Percentiles rank a stretch among this genome's conserved stretches.
Evolutionary conservation across 139 green algal genomes (phyloP).

Genomic region (Raphidocelis subcapitata): DNA sequence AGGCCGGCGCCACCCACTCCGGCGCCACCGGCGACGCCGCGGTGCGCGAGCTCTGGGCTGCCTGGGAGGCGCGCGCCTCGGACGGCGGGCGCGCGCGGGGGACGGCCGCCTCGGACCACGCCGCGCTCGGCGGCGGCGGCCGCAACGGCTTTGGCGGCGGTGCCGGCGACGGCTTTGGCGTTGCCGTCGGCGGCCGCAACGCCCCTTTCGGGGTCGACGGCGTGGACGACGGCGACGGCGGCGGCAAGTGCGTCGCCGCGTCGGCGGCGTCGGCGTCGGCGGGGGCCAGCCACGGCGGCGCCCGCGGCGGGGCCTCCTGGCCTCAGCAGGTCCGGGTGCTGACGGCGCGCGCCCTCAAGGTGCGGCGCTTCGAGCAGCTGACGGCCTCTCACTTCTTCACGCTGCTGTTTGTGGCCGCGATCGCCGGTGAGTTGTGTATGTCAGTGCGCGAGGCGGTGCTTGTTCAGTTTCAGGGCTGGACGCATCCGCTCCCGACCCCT

Average conservation of each 20-base stretch:
- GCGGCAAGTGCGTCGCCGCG: no score
- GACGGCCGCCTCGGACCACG: no score
- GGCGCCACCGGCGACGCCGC: constrained; percentile 11
- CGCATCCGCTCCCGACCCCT: no score
- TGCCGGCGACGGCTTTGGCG: no score
- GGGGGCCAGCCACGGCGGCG: neutral
- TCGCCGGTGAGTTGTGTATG: constrained; percentile 40
- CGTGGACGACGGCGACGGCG: no score
- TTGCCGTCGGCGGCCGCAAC: no score
- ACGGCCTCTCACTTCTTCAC: constrained; percentile 39
- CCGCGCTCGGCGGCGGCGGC: neutral
- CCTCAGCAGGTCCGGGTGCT: constrained; percentile 34
- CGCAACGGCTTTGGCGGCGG: no score
- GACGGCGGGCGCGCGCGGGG: neutral
- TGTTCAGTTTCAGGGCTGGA: no score
- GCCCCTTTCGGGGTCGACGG: no score
- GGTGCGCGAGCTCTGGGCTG: constrained; percentile 5
- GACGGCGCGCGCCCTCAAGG: constrained; percentile 25
- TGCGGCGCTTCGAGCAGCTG: constrained; percentile 69
- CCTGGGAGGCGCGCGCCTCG: neutral
- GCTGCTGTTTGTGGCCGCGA: constrained; percentile 27
- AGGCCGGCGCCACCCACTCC: constrained; percentile 6
- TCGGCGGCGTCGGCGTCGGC: no score
- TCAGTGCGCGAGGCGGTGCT: no score
- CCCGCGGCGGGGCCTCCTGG: neutral